These are phyloP conservation scores for Solanum stenotomum DNA, from an alignment of 257 asterid genomes.

Conservation along the genomic window DNA sequence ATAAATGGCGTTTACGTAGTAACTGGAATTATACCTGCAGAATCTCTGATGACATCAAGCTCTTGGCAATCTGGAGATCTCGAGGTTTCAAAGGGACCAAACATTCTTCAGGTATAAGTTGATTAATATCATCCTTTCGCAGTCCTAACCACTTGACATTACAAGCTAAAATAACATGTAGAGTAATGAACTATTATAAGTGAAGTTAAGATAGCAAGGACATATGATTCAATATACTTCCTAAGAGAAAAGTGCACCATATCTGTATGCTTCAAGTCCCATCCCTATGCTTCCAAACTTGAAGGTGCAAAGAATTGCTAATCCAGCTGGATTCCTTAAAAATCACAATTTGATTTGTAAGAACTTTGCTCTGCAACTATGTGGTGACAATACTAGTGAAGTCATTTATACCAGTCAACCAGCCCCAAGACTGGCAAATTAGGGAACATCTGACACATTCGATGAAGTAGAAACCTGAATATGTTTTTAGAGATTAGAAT, in stretches of 20 bases:
- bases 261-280: slow-evolving; percentile 95
- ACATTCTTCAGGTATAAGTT: slow-evolving; percentile 64
- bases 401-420: slow-evolving; percentile 65
- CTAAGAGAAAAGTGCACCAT: slow-evolving; percentile 36
- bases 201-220: background rate
- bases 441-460: slow-evolving; percentile 59
- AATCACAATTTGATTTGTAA: background rate
- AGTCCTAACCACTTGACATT: slow-evolving; percentile 88
- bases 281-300: slow-evolving; percentile 80
- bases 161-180: slow-evolving; percentile 42
- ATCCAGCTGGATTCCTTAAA: slow-evolving; percentile 91
- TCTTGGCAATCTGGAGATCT: slow-evolving; percentile 74
- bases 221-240: background rate
- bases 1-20: background rate
- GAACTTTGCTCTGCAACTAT: background rate
- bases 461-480: slow-evolving; percentile 69
- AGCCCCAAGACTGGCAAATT: slow-evolving; percentile 71
- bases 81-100: slow-evolving; percentile 54
- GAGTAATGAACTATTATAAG: background rate
- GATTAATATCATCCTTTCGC: slow-evolving; percentile 66
- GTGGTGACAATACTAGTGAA: background rate
- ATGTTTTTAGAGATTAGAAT: background rate
- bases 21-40: slow-evolving; percentile 40
- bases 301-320: slow-evolving; percentile 93
- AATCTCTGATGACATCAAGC: slow-evolving; percentile 54